Percentiles rank a stretch among this genome's conserved stretches.
phyloP scores from a whole-genome alignment of 768 basidiomycete genomes.

The Lactarius psammicola region DNA sequence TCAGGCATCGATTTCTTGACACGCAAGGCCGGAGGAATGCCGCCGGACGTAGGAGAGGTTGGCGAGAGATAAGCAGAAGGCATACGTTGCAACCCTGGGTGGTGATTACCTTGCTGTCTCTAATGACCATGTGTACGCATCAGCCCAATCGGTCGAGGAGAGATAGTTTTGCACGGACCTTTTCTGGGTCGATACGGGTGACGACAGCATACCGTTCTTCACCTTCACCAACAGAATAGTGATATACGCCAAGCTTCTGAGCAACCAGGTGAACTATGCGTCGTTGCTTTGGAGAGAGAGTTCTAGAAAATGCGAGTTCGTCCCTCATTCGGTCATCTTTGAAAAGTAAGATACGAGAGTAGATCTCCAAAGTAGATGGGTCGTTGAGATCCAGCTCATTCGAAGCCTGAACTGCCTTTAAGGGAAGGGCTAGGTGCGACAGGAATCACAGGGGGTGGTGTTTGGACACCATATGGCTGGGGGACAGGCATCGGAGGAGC shows the following conservation, averaged over 20 bases:
- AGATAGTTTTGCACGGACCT: slow-evolving; percentile 47
- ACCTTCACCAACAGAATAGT: slow-evolving; percentile 89
- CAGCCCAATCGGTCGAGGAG: not conserved
- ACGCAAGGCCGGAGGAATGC: slow-evolving; percentile 56
- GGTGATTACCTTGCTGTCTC: slow-evolving; percentile 46
- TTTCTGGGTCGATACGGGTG: slow-evolving; percentile 81
- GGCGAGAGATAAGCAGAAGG: slow-evolving; percentile 78
- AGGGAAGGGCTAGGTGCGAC: slow-evolving; percentile 61
- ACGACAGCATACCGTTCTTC: slow-evolving; percentile 94
- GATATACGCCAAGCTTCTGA: slow-evolving; percentile 93
- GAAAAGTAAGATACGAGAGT: slow-evolving; percentile 93
- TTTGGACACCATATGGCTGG: slow-evolving; percentile 43
- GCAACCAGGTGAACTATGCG: slow-evolving; percentile 94
- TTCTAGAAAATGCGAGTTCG: slow-evolving; percentile 93
- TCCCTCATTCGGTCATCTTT: slow-evolving; percentile 98
- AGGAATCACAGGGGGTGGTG: slow-evolving; percentile 52
- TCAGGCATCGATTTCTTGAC: slow-evolving; percentile 99
- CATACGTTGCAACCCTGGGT: slow-evolving; percentile 66
- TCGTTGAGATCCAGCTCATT: slow-evolving; percentile 94
- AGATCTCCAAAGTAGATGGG: slow-evolving; percentile 93
- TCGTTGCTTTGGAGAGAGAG: slow-evolving; percentile 79
- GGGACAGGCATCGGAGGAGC: slow-evolving; percentile 42
- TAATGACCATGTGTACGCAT: slow-evolving; percentile 3
- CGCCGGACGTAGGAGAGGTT: slow-evolving; percentile 42
- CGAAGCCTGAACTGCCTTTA: slow-evolving; percentile 50